Evolutionary conservation across 148 eudicot genomes (phyloP), one percentile per base, ranked within the genome.

Genomic region (Chenopodium formosanum): DNA sequence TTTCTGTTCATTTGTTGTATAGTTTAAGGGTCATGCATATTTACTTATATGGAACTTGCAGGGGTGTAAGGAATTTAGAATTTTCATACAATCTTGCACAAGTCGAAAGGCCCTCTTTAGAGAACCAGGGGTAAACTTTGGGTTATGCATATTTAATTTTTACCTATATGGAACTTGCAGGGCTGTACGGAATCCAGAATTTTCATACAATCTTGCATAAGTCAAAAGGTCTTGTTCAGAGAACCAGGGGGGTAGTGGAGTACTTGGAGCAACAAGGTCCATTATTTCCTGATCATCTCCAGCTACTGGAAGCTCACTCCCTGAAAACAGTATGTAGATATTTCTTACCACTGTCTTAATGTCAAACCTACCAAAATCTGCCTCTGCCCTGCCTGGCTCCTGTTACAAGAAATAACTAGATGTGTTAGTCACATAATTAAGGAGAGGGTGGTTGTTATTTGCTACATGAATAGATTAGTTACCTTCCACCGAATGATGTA

Each of bases 401-500:
- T 83, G 67, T 76, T 9, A 17, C 25, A 75, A 56, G 25, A 31
- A 48, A 27, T 48, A 29, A 62, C 23, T 10, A 9, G 17, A 37
- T 19, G 9, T 47, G 32, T 47, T 22, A 0, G 2, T 48, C 0
- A 4, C 10, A 12, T 9, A 65, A 48, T 58, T 7, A 5, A 56
- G 29, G 46, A 47, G 14, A 29, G 32, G 65, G 32, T 62, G 4
- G n/a, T 9, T 66, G 25, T 66, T n/a, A 25, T 44, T 52, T 13
- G 10, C 32, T 23, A 66, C 16, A 32, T 44, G 60, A 63, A 64
- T 65, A 4, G 58, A 3, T 34, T 52, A 2, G n/a, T 53, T 79
- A 87, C 89, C 87, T 78, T 29, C 90, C 89, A 89, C 73, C 89
- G 82, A 31, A 65, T 22, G 16, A 87, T 10, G 83, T 89, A 89